Base-by-base conservation (phyloP, 495 filamentous ascomycete species). In the Pyrenula aspistea region DNA sequence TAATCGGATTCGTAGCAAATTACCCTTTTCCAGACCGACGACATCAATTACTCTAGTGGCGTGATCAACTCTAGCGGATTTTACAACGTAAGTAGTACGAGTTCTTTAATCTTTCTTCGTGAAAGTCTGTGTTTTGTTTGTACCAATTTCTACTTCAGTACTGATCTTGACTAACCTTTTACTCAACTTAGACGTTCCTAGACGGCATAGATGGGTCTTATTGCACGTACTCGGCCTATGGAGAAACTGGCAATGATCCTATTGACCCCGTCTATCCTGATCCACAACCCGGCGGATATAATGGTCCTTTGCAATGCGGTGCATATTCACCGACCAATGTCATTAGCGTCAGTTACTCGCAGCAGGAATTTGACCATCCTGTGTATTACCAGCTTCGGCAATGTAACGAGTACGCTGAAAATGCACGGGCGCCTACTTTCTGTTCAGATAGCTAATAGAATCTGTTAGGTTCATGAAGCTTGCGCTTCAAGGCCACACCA, bases 221-320 rank as follows among this genome's bases (percentile, higher is more conserved):
- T 25, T 62, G 60, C 25, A 56, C 48, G 24, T 62, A 60, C 55
- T 59, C 55, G n/a, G 77, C 71, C 56, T 71, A 70, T 50, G 74
- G 71, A 24, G 69, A 76, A 12, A 79, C 73, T 2, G 77, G 77
- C 25, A 67, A 81, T 57, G 51, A 57, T 31, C 59, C 59, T 2
- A 49, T 54, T n/a, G 82, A 83, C 59, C 75, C 59, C 2, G 24
- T 68, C 8, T 86, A 86, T 58, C 81, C 82, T 2, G 73, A 83
- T 65, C 68, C 73, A 1, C 63, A 71, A 53, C 51, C 69, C 0
- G 74, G 73, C 3, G 82, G 76, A 2, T 86, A 82, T 73, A 71
- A 76, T 49, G 82, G 80, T 25, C 53, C 69, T 20, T 68, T 80
- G 22, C 79, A 82, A 62, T 89, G 86, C 68, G 82, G 85, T 3